Evolutionary conservation across 2,329 filamentous ascomycete species (phyloP).

Genomic region (Cylindrodendrum hubeiense): DNA sequence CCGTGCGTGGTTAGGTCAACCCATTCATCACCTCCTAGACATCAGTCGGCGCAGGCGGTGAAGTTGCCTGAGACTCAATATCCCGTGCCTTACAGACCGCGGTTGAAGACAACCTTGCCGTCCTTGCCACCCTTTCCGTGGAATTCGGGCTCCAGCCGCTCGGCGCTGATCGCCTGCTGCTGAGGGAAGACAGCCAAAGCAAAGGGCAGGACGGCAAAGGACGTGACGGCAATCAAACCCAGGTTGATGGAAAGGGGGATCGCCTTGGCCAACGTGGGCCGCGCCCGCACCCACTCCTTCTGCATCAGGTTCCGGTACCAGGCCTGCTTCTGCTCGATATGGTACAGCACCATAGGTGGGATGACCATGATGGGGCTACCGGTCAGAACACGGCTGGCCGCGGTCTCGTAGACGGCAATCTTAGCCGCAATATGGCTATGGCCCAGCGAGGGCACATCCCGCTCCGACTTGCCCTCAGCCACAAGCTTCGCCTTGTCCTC

Average conservation of each 20-base stretch:
- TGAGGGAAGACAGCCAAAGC: conserved; percentile 95
- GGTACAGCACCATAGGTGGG: conserved; percentile 86
- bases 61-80: not conserved
- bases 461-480: conserved; percentile 71
- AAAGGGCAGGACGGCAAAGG: conserved; percentile 88
- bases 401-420: conserved; percentile 92
- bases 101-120: conserved; percentile 94
- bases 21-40: not conserved
- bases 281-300: conserved; percentile 82
- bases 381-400: conserved; percentile 90
- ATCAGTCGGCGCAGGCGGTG: not conserved
- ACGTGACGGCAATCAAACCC: conserved; percentile 86
- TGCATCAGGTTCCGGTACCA: conserved; percentile 60
- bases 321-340: conserved; percentile 72
- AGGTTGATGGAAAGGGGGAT: conserved; percentile 84
- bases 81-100: conserved; percentile 77
- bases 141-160: conserved; percentile 87
- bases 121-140: conserved; percentile 81
- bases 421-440: conserved; percentile 90
- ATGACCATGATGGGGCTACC: conserved; percentile 97
- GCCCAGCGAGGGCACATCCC: conserved; percentile 79
- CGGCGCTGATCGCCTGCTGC: conserved; percentile 82
- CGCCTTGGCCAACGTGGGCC: conserved; percentile 71
- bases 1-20: not conserved
- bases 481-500: conserved; percentile 72